Percentiles rank a stretch among this genome's conserved stretches.
Conservation (phyloP, 805 yeast species). For the Ogataea ganodermae region DNA sequence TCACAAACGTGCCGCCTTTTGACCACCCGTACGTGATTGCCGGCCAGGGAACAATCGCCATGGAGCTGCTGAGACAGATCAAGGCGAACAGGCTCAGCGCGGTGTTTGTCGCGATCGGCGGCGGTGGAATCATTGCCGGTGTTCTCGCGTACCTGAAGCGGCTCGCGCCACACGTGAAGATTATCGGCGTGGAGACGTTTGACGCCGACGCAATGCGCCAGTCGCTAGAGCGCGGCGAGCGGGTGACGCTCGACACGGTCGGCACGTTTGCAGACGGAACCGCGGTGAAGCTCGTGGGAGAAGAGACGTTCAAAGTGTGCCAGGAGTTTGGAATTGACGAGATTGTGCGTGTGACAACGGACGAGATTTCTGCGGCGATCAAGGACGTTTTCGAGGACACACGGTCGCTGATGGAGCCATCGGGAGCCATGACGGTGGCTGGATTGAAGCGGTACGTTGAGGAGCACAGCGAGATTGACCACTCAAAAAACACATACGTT, state of each 20-base stretch:
- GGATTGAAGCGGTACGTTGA: constrained; percentile 84
- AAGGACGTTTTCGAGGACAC: constrained; percentile 97
- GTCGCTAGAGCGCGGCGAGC: constrained; percentile 57
- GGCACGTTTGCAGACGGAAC: constrained; percentile 99
- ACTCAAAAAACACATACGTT: constrained; percentile 67
- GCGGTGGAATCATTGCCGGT: constrained; percentile 96
- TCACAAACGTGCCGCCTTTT: constrained; percentile 95
- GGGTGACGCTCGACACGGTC: constrained; percentile 64
- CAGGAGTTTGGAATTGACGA: constrained; percentile 79
- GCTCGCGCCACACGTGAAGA: constrained; percentile 95
- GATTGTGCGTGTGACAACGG: constrained; percentile 80
- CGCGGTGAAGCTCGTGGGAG: constrained; percentile 88
- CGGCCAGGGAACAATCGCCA: constrained; percentile 97
- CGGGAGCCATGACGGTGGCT: constrained; percentile 96
- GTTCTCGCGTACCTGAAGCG: constrained; percentile 87
- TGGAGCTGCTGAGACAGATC: constrained; percentile 88
- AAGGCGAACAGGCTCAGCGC: constrained; percentile 77
- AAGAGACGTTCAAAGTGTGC: constrained; percentile 85
- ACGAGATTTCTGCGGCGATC: constrained; percentile 93
- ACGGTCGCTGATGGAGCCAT: constrained; percentile 90
- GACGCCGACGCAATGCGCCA: constrained; percentile 93
- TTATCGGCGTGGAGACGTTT: constrained; percentile 93
- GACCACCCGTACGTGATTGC: constrained; percentile 98
- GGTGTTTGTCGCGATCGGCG: constrained; percentile 92
- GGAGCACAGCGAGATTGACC: constrained; percentile 69